A percentile compares a stretch with the other conserved stretches of the same genome.
Conservation (phyloP, 768 basidiomycete species). For the Rhodotorula paludigena region DNA sequence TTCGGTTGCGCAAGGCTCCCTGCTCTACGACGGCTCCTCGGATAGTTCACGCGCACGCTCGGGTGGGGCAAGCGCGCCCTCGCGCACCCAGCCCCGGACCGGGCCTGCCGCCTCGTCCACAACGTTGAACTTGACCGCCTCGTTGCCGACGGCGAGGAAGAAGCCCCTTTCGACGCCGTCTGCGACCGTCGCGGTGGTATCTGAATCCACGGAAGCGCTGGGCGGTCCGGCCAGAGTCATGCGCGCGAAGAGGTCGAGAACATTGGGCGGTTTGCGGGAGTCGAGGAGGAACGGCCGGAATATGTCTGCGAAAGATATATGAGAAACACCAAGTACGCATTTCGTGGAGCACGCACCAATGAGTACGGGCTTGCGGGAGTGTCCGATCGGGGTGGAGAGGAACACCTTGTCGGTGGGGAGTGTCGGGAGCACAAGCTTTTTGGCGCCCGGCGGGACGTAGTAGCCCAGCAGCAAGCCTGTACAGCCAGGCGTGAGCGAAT, state of each 20-base stretch:
- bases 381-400: conserved; percentile 28
- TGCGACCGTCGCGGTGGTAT: background rate
- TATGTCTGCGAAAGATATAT: conserved; percentile 1
- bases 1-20: too few relatives aligned
- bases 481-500: background rate
- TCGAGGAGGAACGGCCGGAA: conserved; percentile 2
- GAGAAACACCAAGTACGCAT: too few relatives aligned
- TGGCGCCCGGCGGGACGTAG: conserved; percentile 1
- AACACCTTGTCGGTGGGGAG: conserved; percentile 21
- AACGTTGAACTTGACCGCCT: conserved; percentile 37
- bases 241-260: conserved; percentile 35
- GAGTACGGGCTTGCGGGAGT: conserved; percentile 33
- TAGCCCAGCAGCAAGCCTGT: conserved; percentile 26
- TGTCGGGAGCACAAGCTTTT: background rate
- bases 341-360: conserved; percentile 14
- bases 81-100: conserved; percentile 19
- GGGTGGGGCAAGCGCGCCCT: too few relatives aligned
- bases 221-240: conserved; percentile 12
- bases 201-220: background rate
- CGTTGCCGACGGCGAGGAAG: conserved; percentile 29
- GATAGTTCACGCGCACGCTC: too few relatives aligned
- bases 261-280: background rate
- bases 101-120: background rate
- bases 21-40: too few relatives aligned
- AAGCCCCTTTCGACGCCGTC: background rate